phyloP scores from a whole-genome alignment of 495 filamentous ascomycete species.

The Cudoniella acicularis region DNA sequence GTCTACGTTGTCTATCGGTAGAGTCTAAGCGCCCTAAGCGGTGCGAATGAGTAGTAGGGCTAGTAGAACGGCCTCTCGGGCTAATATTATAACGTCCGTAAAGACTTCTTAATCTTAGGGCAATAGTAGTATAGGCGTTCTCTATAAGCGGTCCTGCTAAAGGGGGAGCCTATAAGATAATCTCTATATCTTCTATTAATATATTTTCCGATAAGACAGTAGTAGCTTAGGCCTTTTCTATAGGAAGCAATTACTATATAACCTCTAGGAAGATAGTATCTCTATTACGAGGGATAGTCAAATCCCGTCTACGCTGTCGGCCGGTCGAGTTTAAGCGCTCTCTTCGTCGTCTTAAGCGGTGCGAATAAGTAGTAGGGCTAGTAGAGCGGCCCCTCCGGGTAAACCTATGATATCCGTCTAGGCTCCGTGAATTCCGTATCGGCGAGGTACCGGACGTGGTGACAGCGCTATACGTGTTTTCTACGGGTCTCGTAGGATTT shows the following conservation, averaged over 20 bases:
- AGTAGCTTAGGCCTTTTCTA: too few relatives aligned
- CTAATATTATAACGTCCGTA: too few relatives aligned
- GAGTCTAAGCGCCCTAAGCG: too few relatives aligned
- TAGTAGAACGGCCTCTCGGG: too few relatives aligned
- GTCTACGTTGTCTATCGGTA: too few relatives aligned
- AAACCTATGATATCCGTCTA: too few relatives aligned
- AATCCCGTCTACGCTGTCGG: not conserved
- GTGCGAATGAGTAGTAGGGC: too few relatives aligned
- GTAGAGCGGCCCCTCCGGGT: constrained; percentile 2
- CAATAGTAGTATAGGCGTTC: not conserved
- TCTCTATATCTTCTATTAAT: not conserved
- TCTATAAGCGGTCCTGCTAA: not conserved
- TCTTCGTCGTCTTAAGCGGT: too few relatives aligned
- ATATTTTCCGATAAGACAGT: not conserved
- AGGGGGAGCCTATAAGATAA: not conserved
- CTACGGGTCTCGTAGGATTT: not conserved
- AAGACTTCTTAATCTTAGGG: not conserved
- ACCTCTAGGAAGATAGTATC: too few relatives aligned
- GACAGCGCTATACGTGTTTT: constrained; percentile 1
- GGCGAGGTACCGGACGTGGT: not conserved
- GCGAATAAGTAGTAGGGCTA: constrained; percentile 4
- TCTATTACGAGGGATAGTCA: too few relatives aligned
- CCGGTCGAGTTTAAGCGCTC: not conserved
- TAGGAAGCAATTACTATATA: too few relatives aligned
- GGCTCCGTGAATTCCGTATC: too few relatives aligned